A percentile compares a stretch with the other conserved stretches of the same genome.
Evolutionary conservation across 352 stramenopile species (phyloP).

Genomic region (Globisporangium takayamanum): DNA sequence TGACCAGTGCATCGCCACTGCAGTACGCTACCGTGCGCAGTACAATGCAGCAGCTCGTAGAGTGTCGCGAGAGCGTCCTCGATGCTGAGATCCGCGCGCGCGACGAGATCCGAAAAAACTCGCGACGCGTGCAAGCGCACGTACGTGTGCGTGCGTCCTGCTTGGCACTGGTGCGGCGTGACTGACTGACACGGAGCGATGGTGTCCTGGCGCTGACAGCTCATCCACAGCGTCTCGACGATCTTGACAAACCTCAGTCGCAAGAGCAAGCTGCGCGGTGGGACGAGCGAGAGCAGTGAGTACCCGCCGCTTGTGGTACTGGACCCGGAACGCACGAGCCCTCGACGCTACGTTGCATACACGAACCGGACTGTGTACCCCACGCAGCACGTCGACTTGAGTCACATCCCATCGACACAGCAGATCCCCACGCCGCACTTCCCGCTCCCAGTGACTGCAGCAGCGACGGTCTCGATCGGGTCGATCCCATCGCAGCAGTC

Average conservation of each 20-base stretch:
- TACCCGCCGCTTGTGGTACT: slow-evolving; percentile 6
- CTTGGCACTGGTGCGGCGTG: no score
- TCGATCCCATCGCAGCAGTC: not conserved
- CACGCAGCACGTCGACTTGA: slow-evolving; percentile 41
- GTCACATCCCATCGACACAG: slow-evolving; percentile 39
- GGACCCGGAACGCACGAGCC: slow-evolving; percentile 13
- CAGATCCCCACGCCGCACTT: slow-evolving; percentile 48
- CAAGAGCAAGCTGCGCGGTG: slow-evolving; percentile 19
- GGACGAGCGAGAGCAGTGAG: slow-evolving; percentile 6
- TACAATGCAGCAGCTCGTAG: slow-evolving; percentile 39
- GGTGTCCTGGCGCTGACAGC: slow-evolving; percentile 14
- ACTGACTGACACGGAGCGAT: not conserved
- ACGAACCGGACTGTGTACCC: slow-evolving; percentile 37
- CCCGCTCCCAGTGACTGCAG: slow-evolving; percentile 2
- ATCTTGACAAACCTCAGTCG: slow-evolving; percentile 42
- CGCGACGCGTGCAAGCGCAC: slow-evolving; percentile 29
- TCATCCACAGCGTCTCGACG: slow-evolving; percentile 47
- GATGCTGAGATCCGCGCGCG: slow-evolving; percentile 20
- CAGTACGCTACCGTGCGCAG: slow-evolving; percentile 13
- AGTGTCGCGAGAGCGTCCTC: slow-evolving; percentile 27
- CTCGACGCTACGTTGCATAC: slow-evolving; percentile 18
- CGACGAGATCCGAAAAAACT: slow-evolving; percentile 23
- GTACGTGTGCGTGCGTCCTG: slow-evolving; percentile 15
- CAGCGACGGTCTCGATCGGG: no score
- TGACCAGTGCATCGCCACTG: not conserved